These are phyloP conservation scores for Dicorynia guianensis DNA, from an alignment of 306 rosid species.

Conservation along the genomic window DNA sequence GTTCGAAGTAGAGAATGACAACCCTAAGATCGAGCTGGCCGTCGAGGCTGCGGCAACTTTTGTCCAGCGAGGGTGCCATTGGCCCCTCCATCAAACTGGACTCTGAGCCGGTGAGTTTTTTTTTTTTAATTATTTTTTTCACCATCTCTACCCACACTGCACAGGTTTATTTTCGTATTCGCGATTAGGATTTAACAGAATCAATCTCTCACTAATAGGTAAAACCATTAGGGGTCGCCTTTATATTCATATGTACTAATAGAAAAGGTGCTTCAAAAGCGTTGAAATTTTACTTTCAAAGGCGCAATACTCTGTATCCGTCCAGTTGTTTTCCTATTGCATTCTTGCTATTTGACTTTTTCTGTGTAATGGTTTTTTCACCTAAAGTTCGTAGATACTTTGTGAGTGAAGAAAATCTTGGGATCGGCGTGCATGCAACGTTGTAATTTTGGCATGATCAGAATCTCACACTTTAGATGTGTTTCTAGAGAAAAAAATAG, in stretches of 20 bases:
- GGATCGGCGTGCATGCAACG: neutral
- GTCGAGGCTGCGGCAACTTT: slow-evolving; percentile 84
- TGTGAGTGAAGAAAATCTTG: slow-evolving; percentile 3
- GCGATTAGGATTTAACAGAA: slow-evolving; percentile 35
- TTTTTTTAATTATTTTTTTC: slow-evolving; percentile 1
- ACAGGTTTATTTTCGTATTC: neutral
- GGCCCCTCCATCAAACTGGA: slow-evolving; percentile 81
- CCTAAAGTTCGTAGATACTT: slow-evolving; percentile 7
- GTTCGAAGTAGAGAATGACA: slow-evolving; percentile 75
- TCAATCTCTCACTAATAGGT: slow-evolving; percentile 20
- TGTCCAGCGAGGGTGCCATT: slow-evolving; percentile 76
- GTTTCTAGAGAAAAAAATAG: neutral
- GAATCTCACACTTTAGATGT: neutral
- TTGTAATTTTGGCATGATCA: neutral
- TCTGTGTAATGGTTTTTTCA: neutral
- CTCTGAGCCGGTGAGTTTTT: slow-evolving; percentile 76
- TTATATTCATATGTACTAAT: neutral
- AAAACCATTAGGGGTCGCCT: slow-evolving; percentile 5
- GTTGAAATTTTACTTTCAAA: slow-evolving; percentile 8
- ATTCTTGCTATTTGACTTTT: neutral
- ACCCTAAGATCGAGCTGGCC: slow-evolving; percentile 85
- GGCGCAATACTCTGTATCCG: slow-evolving; percentile 5
- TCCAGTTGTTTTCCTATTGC: neutral
- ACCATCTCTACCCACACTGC: neutral
- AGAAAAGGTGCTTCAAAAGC: neutral